Base-by-base conservation (phyloP, 331 rosid species). In the Spiraea crenata region DNA sequence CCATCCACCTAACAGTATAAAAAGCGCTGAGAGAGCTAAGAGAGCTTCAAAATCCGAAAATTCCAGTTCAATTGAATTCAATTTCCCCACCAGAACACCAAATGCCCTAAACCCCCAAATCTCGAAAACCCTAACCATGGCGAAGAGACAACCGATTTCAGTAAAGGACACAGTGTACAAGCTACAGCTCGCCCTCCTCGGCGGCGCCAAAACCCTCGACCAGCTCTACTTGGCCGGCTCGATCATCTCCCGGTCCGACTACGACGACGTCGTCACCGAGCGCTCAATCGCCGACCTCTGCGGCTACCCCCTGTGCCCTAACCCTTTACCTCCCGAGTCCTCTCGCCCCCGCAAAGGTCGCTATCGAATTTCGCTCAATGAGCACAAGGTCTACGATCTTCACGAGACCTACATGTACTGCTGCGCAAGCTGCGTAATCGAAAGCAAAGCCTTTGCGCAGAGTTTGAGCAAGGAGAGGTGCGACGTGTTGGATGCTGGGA, bases 151-250 rank as follows among this genome's bases (percentile, higher is more conserved):
- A 6, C 75, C 9, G 1, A 16, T 7, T 3, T 68, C 82, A 49
- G 82, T 87, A 42, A 79, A 86, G 69, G 95, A 87, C 54, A 88
- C 86, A 37, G 85, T 91, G 13, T 67, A 77, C 66, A 87, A 82
- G 71, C 78, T 91, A 75, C 97, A 89, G 46, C 81, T 87, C 69
- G 71, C 80, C 42, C 89, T 91, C 56, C 86, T 91, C 71, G 85
- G 83, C 17, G 95, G 95, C 80, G 70, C 86, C 37, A 69, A 80
- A 34, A 80, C 69, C 66, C 91, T 82, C 77, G 84, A 83, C 73
- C 96, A 82, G 76, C 81, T 93, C 47, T 91, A 79, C 79, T 89
- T 87, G 9, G 96, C 96, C 57, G 99, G 95, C 51, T 82, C 89
- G 62, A 62, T 93, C 45, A 83, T 91, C 62, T 89, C 99, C 39